phyloP scores from a whole-genome alignment of 2,329 filamentous ascomycete genomes.

The Sphaerulina populicola region DNA sequence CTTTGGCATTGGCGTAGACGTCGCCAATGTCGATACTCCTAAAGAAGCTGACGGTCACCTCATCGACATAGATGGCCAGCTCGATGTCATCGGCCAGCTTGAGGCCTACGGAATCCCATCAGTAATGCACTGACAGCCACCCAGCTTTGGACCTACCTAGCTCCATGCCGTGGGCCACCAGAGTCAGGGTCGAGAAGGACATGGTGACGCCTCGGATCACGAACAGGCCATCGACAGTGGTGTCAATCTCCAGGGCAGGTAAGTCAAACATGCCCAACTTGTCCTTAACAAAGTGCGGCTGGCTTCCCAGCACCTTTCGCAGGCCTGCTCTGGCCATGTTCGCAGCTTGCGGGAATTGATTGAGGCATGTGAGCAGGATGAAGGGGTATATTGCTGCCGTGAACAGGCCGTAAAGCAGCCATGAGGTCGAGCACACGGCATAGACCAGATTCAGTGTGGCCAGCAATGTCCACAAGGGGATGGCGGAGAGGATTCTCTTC shows the following conservation, averaged over 20 bases:
- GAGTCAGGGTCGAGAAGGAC: slow-evolving; percentile 43
- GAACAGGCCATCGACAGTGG: slow-evolving; percentile 46
- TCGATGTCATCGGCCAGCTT: slow-evolving; percentile 48
- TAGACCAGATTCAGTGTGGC: slow-evolving; percentile 42
- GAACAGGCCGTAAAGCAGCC: slow-evolving; percentile 44
- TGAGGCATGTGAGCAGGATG: slow-evolving; percentile 39
- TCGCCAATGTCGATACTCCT: slow-evolving; percentile 46
- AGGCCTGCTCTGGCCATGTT: slow-evolving; percentile 33
- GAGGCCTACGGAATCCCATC: slow-evolving; percentile 26
- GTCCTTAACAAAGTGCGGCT: slow-evolving; percentile 46
- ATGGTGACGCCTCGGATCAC: slow-evolving; percentile 47
- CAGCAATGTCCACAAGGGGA: slow-evolving; percentile 44
- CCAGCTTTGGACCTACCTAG: slow-evolving; percentile 32
- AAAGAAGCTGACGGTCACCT: slow-evolving; percentile 43
- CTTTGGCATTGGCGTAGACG: slow-evolving; percentile 49
- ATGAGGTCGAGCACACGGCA: slow-evolving; percentile 44
- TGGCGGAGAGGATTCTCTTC: slow-evolving; percentile 37
- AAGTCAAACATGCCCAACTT: slow-evolving; percentile 44
- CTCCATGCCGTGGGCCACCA: slow-evolving; percentile 47
- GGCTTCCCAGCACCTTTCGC: slow-evolving; percentile 33
- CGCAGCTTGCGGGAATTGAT: slow-evolving; percentile 40
- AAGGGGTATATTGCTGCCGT: slow-evolving; percentile 36
- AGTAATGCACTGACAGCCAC: neutral
- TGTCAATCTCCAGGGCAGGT: slow-evolving; percentile 49
- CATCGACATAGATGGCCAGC: slow-evolving; percentile 45